These are phyloP conservation scores for Diaporthe nobilis DNA, from an alignment of 2,329 filamentous ascomycete genomes.

Conservation along the genomic window DNA sequence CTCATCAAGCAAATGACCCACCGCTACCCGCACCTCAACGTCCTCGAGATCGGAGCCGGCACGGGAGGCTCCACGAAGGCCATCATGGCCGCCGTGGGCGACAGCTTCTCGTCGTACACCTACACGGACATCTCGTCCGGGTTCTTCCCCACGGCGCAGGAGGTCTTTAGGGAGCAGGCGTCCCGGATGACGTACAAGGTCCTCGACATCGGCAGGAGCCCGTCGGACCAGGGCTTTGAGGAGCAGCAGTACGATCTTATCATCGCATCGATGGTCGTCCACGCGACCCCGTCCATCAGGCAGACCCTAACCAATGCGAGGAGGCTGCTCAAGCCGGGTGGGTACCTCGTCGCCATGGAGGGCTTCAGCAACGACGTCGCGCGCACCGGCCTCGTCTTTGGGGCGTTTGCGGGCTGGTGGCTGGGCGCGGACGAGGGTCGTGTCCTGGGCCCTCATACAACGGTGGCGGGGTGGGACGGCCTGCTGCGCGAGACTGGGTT, in stretches of 20 bases:
- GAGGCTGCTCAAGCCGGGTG: conserved; percentile 50
- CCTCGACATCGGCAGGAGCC: conserved; percentile 49
- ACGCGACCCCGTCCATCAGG: conserved; percentile 46
- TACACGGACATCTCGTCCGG: conserved; percentile 2
- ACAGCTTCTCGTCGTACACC: conserved; percentile 6
- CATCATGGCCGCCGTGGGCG: not conserved
- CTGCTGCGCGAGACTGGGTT: conserved; percentile 45
- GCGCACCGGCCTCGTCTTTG: not conserved
- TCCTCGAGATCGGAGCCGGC: not conserved
- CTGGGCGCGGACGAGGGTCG: not conserved
- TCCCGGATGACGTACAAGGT: conserved; percentile 12
- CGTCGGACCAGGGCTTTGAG: conserved; percentile 49
- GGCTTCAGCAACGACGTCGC: not conserved
- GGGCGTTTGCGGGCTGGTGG: not conserved
- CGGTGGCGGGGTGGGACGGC: not conserved
- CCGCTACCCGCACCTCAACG: not conserved
- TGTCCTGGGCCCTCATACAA: not conserved
- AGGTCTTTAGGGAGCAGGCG: not conserved
- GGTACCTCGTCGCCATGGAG: conserved; percentile 10
- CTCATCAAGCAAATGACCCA: not conserved
- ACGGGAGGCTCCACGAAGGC: not conserved
- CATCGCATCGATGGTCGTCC: conserved; percentile 51
- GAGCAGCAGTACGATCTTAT: conserved; percentile 49
- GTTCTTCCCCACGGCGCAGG: conserved; percentile 52
- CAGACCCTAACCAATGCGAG: conserved; percentile 46